A percentile compares a stretch with the other conserved stretches of the same genome.
Conservation (phyloP, 2,329 filamentous ascomycete genomes). For the Teratosphaeriaceae sp. region DNA sequence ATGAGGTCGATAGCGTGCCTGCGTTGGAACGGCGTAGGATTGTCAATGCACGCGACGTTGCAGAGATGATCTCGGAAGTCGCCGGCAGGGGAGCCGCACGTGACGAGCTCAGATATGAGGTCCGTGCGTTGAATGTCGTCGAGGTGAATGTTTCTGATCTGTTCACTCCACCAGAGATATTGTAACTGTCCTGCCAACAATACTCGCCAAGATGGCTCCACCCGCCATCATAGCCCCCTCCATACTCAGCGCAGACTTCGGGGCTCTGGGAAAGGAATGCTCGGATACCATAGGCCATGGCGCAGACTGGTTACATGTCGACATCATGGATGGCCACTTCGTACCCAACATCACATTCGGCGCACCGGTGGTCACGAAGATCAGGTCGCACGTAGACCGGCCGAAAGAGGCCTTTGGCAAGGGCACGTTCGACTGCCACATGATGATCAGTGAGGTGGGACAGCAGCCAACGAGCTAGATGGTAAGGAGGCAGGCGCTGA, state of each 20-base stretch:
- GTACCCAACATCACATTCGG: slow-evolving; percentile 98
- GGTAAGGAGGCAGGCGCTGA: slow-evolving; percentile 14
- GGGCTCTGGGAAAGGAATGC: slow-evolving; percentile 78
- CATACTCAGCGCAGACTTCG: slow-evolving; percentile 97
- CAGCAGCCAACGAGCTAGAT: slow-evolving; percentile 11
- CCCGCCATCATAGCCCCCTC: slow-evolving; percentile 93
- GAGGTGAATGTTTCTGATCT: too few relatives aligned
- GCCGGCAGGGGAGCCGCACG: too few relatives aligned
- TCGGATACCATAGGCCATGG: slow-evolving; percentile 76
- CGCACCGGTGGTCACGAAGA: slow-evolving; percentile 89
- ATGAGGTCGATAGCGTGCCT: too few relatives aligned
- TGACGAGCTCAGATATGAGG: too few relatives aligned
- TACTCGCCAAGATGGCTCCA: slow-evolving; percentile 64
- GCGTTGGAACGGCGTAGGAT: too few relatives aligned
- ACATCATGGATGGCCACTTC: slow-evolving; percentile 99
- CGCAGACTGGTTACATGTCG: slow-evolving; percentile 90
- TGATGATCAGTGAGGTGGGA: slow-evolving; percentile 96
- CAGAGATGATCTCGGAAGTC: too few relatives aligned
- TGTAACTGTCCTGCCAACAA: too few relatives aligned
- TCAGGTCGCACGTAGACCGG: slow-evolving; percentile 74
- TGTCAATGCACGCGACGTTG: too few relatives aligned
- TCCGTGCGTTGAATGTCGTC: too few relatives aligned
- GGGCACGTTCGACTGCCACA: slow-evolving; percentile 98
- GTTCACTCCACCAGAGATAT: too few relatives aligned
- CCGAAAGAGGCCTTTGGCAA: slow-evolving; percentile 64